Evolutionary conservation across 495 filamentous ascomycete species (phyloP), one percentile per base, ranked within the genome.

Genomic region (Bathelium albidoporum): DNA sequence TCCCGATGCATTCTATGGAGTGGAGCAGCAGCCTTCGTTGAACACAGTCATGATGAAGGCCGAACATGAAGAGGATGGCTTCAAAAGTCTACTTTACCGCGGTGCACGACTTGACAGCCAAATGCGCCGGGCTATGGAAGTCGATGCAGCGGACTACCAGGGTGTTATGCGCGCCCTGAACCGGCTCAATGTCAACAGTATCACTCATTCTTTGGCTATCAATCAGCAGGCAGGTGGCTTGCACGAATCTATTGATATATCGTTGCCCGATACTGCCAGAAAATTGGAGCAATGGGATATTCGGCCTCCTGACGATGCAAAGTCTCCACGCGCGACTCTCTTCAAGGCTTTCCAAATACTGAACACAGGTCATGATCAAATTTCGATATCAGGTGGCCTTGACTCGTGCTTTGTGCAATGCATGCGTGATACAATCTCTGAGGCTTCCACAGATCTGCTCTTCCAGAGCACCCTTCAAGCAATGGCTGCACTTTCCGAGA

Each of bases 1-100:
- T 71, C 92, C 91, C 16, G 94, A 98, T 71, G 85, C 92, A 20
- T 97, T 92, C 72, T 97, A 98, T 69, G 94, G 94, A n/a, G 85
- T 97, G 24, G 82, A 87, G 58, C 89, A 95, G 72, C 82, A 81
- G 26, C 82, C 90, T 12, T 89, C 84, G 55, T 75, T 98, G 44
- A 77, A 80, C 18, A 87, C 87, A 0, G 86, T 97, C 9, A 80
- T 96, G 66, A 83, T 88, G 29, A 85, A 86, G 31, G 80, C 97
- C n/a, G 91, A 96, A 67, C 93, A 96, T 69, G 95, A 98, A 75
- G 82, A 85, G 52, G 86, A 94, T 65, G 92, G 92, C 0, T 80
- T 86, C 66, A 96, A 95, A 70, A 93, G 89, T 61, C 82, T 98
- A 43, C 83, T 93, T 18, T 95, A 96, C 67, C 87, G 91, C 44